Evolutionary conservation across 2,329 filamentous ascomycete species (phyloP).

Genomic region (Penicillium sp.): DNA sequence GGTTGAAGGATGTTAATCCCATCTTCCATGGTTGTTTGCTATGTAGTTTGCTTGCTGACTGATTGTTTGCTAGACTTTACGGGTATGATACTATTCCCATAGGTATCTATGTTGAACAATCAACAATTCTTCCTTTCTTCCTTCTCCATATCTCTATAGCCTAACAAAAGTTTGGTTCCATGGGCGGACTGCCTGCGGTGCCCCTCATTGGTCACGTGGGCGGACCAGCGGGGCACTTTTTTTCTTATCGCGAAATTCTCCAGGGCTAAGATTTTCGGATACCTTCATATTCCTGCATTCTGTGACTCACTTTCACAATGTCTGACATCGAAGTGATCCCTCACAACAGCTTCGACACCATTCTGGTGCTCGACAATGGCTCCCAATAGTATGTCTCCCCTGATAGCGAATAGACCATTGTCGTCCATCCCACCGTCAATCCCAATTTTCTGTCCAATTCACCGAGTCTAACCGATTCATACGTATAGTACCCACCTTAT

Average conservation of each 20-base stretch:
- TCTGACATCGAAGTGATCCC: conserved; percentile 15
- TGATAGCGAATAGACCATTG: not conserved
- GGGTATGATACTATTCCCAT: too few relatives aligned
- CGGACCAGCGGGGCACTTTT: not conserved
- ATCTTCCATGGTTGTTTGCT: too few relatives aligned
- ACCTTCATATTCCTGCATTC: not conserved
- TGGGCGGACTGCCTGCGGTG: not conserved
- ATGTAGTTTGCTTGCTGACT: too few relatives aligned
- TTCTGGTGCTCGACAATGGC: conserved; percentile 70
- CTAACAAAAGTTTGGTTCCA: too few relatives aligned
- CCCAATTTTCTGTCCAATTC: conserved; percentile 1
- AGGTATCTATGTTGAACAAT: too few relatives aligned
- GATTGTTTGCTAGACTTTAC: too few relatives aligned
- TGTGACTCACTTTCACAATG: conserved; percentile 6
- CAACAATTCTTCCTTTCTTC: too few relatives aligned
- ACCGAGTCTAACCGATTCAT: conserved; percentile 2
- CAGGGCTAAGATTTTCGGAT: not conserved
- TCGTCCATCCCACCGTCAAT: too few relatives aligned
- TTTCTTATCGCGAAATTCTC: not conserved
- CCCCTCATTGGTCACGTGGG: not conserved
- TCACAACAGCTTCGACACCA: conserved; percentile 53
- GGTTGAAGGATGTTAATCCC: too few relatives aligned
- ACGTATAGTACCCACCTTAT: conserved; percentile 62
- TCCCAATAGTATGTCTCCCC: conserved; percentile 24
- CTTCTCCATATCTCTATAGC: too few relatives aligned